Evolutionary conservation across 148 eudicot species (phyloP), one percentile per base, ranked within the genome.

Genomic region (Vaccinium macrocarpon): DNA sequence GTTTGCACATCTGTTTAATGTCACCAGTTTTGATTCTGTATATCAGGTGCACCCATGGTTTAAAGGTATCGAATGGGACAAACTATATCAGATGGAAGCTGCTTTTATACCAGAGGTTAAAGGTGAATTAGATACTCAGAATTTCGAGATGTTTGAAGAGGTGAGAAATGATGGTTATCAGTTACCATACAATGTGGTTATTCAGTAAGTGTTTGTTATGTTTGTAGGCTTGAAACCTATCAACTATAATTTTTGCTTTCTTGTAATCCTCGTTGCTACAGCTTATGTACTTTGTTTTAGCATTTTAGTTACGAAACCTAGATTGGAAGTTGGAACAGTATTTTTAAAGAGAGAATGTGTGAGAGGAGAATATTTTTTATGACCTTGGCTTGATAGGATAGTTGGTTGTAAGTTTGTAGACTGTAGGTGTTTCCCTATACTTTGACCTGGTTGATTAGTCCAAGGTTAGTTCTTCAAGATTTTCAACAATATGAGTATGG

Each of bases 121-220:
- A n/a, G 86, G 84, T 49, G 90, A 88, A 19, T 78, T 88, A 50
- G 90, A 88, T 46, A 89, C 90, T 48, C 90, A 86, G 76, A 89
- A 89, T 55, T 88, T 88, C 71, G 88, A 86, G 80, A 87, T 86
- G 85, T 86, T 88, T 88, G 90, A 88, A 78, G 90, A 89, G 89
- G 89, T 89, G 70, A 25, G 32, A 18, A 56, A n/a, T 52, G 32
- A 78, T 51, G n/a, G 21, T 78, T 51, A 49, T 12, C 42, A 25
- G 21, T 2, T 78, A 25, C 25, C 66, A 61, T 61, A n/a, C 66
- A 61, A 16, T 6, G 15, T 52, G 80, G 61, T 78, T 78, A 78
- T 52, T 14, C 18, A 1, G 0, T 71, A 71, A 32, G 14, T 32
- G 48, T 14, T 29, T 71, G 5, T 29, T 5, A 5, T 71, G 75